phyloP scores from a whole-genome alignment of 2,329 filamentous ascomycete genomes.

The Aureobasidium sp. region DNA sequence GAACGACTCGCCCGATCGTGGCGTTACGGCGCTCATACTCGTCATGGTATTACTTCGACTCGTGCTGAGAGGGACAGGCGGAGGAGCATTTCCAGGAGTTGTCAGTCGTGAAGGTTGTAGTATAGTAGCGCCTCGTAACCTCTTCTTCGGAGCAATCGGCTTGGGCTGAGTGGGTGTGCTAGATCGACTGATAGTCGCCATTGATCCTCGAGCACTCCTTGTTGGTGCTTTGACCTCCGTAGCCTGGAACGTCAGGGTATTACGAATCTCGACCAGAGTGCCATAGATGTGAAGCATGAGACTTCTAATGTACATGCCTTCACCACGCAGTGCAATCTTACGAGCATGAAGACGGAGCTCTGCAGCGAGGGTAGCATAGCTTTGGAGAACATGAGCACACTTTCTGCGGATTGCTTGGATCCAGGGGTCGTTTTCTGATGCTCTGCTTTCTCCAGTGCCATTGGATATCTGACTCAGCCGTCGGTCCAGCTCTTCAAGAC shows the following conservation, averaged over 20 bases:
- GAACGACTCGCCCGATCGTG: constrained; percentile 77
- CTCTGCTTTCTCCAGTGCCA: constrained; percentile 40
- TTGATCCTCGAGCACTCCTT: constrained; percentile 23
- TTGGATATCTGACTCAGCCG: constrained; percentile 43
- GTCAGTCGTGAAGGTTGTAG: constrained; percentile 36
- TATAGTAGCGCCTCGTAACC: constrained; percentile 44
- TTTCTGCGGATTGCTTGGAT: constrained; percentile 24
- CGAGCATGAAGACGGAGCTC: constrained; percentile 41
- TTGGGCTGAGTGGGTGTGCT: constrained; percentile 41
- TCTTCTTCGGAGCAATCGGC: constrained; percentile 32
- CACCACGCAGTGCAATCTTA: constrained; percentile 47
- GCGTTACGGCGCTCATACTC: constrained; percentile 49
- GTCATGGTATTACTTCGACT: constrained; percentile 48
- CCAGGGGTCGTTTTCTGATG: constrained; percentile 12
- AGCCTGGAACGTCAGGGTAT: constrained; percentile 47
- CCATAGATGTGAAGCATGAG: constrained; percentile 52
- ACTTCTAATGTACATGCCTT: constrained; percentile 50
- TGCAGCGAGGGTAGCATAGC: constrained; percentile 41
- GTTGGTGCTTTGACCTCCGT: constrained; percentile 28
- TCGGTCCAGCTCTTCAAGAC: constrained; percentile 49
- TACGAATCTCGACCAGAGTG: constrained; percentile 51
- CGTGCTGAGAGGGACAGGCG: constrained; percentile 38
- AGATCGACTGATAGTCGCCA: constrained; percentile 26
- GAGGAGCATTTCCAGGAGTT: constrained; percentile 25
- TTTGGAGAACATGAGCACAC: constrained; percentile 43